phyloP scores from a whole-genome alignment of 768 basidiomycete genomes.

The Xerocomellus intermedius region DNA sequence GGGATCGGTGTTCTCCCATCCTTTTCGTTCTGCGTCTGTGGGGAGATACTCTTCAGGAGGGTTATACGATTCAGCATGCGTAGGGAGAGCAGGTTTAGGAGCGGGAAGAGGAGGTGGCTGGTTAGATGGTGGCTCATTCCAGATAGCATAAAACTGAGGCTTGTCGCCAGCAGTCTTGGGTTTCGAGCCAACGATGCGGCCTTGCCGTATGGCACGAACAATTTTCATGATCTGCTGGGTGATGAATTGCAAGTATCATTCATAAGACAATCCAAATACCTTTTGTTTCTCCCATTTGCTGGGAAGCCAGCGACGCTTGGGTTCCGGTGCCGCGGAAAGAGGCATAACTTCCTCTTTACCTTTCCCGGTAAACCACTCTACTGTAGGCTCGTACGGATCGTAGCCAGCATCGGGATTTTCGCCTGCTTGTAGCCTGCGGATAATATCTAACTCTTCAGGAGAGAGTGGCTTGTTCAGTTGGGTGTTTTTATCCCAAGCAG shows the following conservation, averaged over 20 bases:
- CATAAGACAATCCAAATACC: constrained; percentile 41
- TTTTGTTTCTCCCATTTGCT: constrained; percentile 99
- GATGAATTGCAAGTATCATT: constrained; percentile 2
- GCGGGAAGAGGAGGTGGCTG: constrained; percentile 89
- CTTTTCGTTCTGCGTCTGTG: constrained; percentile 72
- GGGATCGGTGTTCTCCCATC: constrained; percentile 80
- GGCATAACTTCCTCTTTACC: constrained; percentile 96
- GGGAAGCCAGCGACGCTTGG: constrained; percentile 94
- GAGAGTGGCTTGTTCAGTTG: constrained; percentile 86
- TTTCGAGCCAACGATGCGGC: constrained; percentile 88
- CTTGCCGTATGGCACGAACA: constrained; percentile 95
- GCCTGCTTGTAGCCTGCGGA: constrained; percentile 81
- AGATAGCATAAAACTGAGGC: constrained; percentile 81
- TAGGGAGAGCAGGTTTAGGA: constrained; percentile 86
- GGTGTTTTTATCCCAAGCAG: constrained; percentile 85
- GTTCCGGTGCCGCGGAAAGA: constrained; percentile 85
- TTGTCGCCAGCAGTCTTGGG: constrained; percentile 66
- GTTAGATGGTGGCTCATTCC: constrained; percentile 74
- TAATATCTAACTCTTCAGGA: constrained; percentile 91
- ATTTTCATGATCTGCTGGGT: constrained; percentile 93
- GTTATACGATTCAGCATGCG: constrained; percentile 97
- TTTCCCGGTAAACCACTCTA: constrained; percentile 97
- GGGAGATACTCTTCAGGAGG: constrained; percentile 97
- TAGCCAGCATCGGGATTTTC: constrained; percentile 91
- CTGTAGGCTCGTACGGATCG: constrained; percentile 90